Percentiles rank a stretch among this genome's conserved stretches.
Conservation (phyloP, 441 rosid genomes). For the Aleurites moluccanus region DNA sequence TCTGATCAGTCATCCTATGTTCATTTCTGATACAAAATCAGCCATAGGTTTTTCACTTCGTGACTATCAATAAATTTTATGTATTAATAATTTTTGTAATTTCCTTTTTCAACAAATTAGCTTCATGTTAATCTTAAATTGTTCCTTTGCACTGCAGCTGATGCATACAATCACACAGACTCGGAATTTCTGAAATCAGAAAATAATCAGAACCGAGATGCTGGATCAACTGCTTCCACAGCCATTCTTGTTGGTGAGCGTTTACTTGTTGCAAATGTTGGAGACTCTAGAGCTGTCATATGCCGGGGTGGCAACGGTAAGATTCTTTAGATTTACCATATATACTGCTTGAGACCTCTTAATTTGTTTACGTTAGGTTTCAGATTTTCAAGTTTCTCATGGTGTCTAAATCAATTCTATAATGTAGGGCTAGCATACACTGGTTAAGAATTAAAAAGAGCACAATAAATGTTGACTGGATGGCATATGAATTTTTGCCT, state of each 20-base stretch:
- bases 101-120: constrained; percentile 20
- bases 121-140: constrained; percentile 17
- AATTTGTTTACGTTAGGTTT: neutral
- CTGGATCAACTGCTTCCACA: constrained; percentile 99
- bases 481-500: neutral
- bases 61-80: neutral
- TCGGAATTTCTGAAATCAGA: constrained; percentile 88
- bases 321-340: constrained; percentile 12
- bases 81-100: neutral
- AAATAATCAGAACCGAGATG: constrained; percentile 88
- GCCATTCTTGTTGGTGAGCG: constrained; percentile 96
- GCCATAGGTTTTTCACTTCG: constrained; percentile 69
- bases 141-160: constrained; percentile 50
- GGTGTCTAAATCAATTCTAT: neutral
- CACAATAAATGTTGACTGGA: neutral
- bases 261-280: constrained; percentile 96
- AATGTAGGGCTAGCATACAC: neutral
- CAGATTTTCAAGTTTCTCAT: neutral
- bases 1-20: constrained; percentile 93
- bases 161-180: constrained; percentile 91
- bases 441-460: neutral
- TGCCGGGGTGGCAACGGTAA: constrained; percentile 94
- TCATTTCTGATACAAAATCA: constrained; percentile 85
- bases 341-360: neutral
- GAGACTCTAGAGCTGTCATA: constrained; percentile 97